Base-by-base conservation (phyloP, 1,284 basidiomycete genomes). In the Ceratobasidium sp. region DNA sequence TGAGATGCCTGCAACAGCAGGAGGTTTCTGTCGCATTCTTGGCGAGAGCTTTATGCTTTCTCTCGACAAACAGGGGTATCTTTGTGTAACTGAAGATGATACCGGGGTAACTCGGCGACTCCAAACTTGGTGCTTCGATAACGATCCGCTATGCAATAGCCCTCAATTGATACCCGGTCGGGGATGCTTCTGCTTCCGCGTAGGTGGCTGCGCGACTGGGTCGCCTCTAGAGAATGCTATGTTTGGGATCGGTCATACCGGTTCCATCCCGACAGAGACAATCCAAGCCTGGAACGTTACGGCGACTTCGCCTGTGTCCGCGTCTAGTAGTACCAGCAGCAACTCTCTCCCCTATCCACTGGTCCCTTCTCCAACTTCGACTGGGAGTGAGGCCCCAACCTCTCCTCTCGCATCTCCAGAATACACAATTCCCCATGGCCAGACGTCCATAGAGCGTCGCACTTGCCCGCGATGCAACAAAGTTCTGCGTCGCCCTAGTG, bases 401-500 rank as follows among this genome's bases (percentile, higher is more conserved):
- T 6, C 52, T 9, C 28, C 52, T 14, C 26, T 12, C 28, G 16
- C 52, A 21, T 21, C 52, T 30, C 26, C 52, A 18, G 52, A 34
- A 26, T 55, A 30, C 28, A 55, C 30, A 1, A n/a, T 34, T 30
- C 26, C 52, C 18, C 23, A 55, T 32, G 52, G 26, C 5, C 52
- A 30, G 28, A 32, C 52, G 16, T 55, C 52, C 4, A 9, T 55
- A 5, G 52, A 55, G 52, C 67, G 67, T 26, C 67, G 67, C n/a
- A 70, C 67, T 3, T 70, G 67, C 14, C 43, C 39, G 1, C 23
- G 48, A 30, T 70, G 67, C 30, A 34, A 28, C 10, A 55, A 55
- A 21, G 53, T 70, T 18, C 12, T 70, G 41, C 53, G 67, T 8
- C 67, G 67, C 14, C 67, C 67, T 14, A 50, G 67, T 30, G 67